Conservation (phyloP, 83 land plant species). For the Diphasiastrum complanatum region DNA sequence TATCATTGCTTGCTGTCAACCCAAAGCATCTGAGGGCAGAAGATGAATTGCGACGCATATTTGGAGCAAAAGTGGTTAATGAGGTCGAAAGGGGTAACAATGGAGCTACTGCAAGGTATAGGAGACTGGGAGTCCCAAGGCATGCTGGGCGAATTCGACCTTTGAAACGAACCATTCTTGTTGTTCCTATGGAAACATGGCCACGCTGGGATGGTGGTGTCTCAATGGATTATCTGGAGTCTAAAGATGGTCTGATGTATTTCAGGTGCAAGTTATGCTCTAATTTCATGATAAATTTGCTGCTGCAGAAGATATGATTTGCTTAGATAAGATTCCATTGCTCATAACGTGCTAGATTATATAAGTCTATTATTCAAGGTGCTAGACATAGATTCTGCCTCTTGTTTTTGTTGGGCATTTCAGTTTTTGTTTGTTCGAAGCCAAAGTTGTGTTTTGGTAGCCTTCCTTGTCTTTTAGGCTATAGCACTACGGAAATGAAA, state of each 20-base stretch:
- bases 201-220: constrained; percentile 37
- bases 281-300: not conserved
- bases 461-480: too few species aligned
- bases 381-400: too few species aligned
- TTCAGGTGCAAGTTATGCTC: constrained; percentile 24
- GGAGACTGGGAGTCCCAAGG: constrained; percentile 10
- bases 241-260: constrained; percentile 32
- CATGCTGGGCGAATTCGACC: constrained; percentile 12
- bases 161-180: constrained; percentile 25
- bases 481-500: too few species aligned
- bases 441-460: too few species aligned
- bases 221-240: constrained; percentile 30
- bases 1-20: constrained; percentile 22
- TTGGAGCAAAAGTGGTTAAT: constrained; percentile 39
- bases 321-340: not conserved
- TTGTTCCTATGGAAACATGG: constrained; percentile 31
- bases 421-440: too few species aligned
- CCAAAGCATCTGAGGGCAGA: constrained; percentile 34
- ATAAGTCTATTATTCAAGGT: not conserved
- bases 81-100: constrained; percentile 29
- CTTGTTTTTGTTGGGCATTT: too few species aligned
- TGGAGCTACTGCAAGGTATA: constrained; percentile 9
- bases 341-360: not conserved
- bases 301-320: not conserved
- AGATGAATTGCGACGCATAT: constrained; percentile 37